Conservation (phyloP, 2,329 filamentous ascomycete genomes). For the Aspergillus awamori region DNA sequence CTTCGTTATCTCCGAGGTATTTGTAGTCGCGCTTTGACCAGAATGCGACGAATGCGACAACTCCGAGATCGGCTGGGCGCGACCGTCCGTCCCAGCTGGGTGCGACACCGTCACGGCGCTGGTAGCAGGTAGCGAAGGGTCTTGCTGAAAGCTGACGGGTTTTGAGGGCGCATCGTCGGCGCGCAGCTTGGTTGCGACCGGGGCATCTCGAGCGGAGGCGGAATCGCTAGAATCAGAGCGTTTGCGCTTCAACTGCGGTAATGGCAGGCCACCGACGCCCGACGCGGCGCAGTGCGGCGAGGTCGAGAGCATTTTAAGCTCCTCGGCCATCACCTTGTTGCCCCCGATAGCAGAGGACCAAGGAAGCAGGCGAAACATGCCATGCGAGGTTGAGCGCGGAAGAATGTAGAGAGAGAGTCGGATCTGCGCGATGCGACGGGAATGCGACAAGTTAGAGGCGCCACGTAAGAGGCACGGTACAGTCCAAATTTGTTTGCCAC, state of each 20-base stretch:
- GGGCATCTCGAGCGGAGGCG: slow-evolving; percentile 30
- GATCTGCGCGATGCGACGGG: slow-evolving; percentile 18
- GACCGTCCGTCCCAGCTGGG: slow-evolving; percentile 16
- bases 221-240: slow-evolving; percentile 54
- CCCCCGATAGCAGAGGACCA: slow-evolving; percentile 51
- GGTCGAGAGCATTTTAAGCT: slow-evolving; percentile 48
- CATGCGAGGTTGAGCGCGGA: slow-evolving; percentile 41
- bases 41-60: slow-evolving; percentile 4
- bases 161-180: slow-evolving; percentile 29
- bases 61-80: slow-evolving; percentile 8
- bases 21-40: slow-evolving; percentile 11
- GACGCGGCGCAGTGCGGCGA: slow-evolving; percentile 38
- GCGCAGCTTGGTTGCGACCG: slow-evolving; percentile 36
- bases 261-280: slow-evolving; percentile 31
- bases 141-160: slow-evolving; percentile 9
- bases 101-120: slow-evolving; percentile 17
- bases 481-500: slow-evolving; percentile 13
- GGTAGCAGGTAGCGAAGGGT: slow-evolving; percentile 17
- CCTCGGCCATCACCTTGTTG: slow-evolving; percentile 49
- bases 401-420: slow-evolving; percentile 14
- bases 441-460: slow-evolving; percentile 14
- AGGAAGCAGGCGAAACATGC: slow-evolving; percentile 53
- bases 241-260: slow-evolving; percentile 62
- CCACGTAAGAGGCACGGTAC: slow-evolving; percentile 6
- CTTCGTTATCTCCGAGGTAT: slow-evolving; percentile 17